Percentiles rank a stretch among this genome's conserved stretches.
Evolutionary conservation across 208 protist genomes (phyloP).

Genomic region (Borovskyia barvae): DNA sequence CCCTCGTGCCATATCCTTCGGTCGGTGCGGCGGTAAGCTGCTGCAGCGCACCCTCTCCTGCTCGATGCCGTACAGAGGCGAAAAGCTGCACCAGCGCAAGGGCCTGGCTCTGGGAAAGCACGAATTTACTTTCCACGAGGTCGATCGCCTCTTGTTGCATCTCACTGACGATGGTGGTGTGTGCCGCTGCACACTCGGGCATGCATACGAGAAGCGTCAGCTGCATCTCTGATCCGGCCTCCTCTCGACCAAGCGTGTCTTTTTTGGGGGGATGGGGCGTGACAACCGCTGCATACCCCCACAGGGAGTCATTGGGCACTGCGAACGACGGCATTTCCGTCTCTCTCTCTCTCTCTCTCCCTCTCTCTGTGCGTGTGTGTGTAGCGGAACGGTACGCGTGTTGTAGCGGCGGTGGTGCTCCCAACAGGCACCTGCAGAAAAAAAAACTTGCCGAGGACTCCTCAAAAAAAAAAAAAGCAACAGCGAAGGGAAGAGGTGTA

Average conservation of each 20-base stretch:
- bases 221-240: conserved; percentile 10
- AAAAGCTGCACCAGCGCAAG: conserved; percentile 50
- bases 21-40: neutral
- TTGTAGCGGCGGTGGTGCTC: too few relatives aligned
- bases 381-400: too few relatives aligned
- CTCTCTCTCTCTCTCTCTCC: too few relatives aligned
- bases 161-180: conserved; percentile 52
- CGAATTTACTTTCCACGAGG: conserved; percentile 50
- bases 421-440: neutral
- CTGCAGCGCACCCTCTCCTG: too few relatives aligned
- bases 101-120: conserved; percentile 43
- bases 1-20: neutral
- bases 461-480: conserved; percentile 5
- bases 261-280: too few relatives aligned
- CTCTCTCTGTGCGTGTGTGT: too few relatives aligned
- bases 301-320: too few relatives aligned
- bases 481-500: neutral
- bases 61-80: conserved; percentile 30
- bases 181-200: conserved; percentile 45
- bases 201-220: conserved; percentile 71
- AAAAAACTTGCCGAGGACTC: neutral
- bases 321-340: too few relatives aligned
- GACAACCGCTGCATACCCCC: neutral
- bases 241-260: too few relatives aligned
- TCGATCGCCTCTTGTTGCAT: conserved; percentile 52